Percentiles rank a stretch among this genome's conserved stretches.
Conservation (phyloP, 2,329 filamentous ascomycete genomes). For the Colletotrichum simmondsii region DNA sequence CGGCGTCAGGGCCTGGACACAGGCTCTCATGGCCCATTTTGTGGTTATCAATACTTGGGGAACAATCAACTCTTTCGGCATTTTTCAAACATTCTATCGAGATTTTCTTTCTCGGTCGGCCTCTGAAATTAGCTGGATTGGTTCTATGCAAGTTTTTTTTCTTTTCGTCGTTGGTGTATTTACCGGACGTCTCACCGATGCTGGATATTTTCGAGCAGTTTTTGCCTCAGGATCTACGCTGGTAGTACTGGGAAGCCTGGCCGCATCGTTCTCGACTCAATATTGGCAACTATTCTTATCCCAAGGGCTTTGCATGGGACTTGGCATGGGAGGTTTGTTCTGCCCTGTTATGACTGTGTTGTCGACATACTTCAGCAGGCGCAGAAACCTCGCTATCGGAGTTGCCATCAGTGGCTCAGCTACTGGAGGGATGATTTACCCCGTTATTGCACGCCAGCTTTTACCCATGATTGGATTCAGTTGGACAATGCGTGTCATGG, state of each 20-base stretch:
- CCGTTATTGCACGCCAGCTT: slow-evolving; percentile 45
- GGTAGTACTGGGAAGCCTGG: slow-evolving; percentile 40
- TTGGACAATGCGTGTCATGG: slow-evolving; percentile 63
- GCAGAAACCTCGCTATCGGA: slow-evolving; percentile 67
- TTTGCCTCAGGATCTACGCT: slow-evolving; percentile 37
- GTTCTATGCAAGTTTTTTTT: slow-evolving; percentile 55
- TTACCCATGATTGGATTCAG: slow-evolving; percentile 61
- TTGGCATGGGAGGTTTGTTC: slow-evolving; percentile 66
- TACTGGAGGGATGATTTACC: slow-evolving; percentile 64
- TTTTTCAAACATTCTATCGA: slow-evolving; percentile 57
- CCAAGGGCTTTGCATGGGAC: slow-evolving; percentile 58
- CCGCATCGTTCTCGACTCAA: slow-evolving; percentile 49
- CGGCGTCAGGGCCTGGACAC: slow-evolving; percentile 38
- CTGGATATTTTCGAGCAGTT: slow-evolving; percentile 51
- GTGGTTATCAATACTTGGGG: slow-evolving; percentile 39
- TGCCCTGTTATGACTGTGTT: slow-evolving; percentile 68
- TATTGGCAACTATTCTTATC: slow-evolving; percentile 63
- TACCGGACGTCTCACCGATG: slow-evolving; percentile 55
- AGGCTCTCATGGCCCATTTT: slow-evolving; percentile 35
- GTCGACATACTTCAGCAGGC: slow-evolving; percentile 68
- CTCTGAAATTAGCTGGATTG: slow-evolving; percentile 56
- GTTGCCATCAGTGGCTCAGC: slow-evolving; percentile 67
- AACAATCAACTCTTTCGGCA: slow-evolving; percentile 56
- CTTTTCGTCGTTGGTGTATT: slow-evolving; percentile 52
- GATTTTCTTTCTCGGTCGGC: slow-evolving; percentile 43